Base-by-base conservation (phyloP, 495 filamentous ascomycete species). In the Xylaria flabelliformis region DNA sequence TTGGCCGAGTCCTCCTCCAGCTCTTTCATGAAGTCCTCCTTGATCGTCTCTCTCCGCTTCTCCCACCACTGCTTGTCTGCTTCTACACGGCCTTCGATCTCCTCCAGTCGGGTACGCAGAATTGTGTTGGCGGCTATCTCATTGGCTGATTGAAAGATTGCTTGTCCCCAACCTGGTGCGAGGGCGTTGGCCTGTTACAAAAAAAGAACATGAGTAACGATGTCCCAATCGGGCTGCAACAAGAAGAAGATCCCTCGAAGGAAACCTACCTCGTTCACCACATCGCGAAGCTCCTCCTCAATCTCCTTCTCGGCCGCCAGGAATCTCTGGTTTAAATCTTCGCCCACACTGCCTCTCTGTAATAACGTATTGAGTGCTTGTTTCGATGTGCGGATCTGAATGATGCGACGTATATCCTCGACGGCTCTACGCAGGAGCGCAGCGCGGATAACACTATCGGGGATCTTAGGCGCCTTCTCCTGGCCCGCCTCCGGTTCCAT, bases 281-380 rank as follows among this genome's bases (percentile, higher is more conserved):
- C 94, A 83, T 99, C 96, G 73, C 92, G 86, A 44, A 99, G 85
- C 82, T 99, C 96, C 71, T 94, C 95, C 82, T 99, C 94, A 84
- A 97, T 97, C 85, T 98, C 96, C 85, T 95, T 95, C 87, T 99
- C 96, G 34, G 95, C 96, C 51, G 92, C 85, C 76, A 88, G 78
- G 80, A 98, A 97, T 50, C 96, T 86, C 84, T 98, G 96, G 92
- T 94, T 98, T 53, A 98, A 80, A 80, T 99, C 96, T 82, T 99
- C 97, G 9, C 97, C 95, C 1, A 99, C 94, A 80, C 92, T 95
- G 1, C 97, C 97, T 56, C 93, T 86, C 82, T 97, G 93, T 63
- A 98, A 81, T 53, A 99, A 84, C 64, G 89, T 89, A 73, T 91
- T 90, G 77, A 97, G 86, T 9, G 96, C 92, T 66, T 91, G 91